A percentile compares a stretch with the other conserved stretches of the same genome.
Evolutionary conservation across 345 rosid genomes (phyloP).

Genomic region (Syzygium oleosum): DNA sequence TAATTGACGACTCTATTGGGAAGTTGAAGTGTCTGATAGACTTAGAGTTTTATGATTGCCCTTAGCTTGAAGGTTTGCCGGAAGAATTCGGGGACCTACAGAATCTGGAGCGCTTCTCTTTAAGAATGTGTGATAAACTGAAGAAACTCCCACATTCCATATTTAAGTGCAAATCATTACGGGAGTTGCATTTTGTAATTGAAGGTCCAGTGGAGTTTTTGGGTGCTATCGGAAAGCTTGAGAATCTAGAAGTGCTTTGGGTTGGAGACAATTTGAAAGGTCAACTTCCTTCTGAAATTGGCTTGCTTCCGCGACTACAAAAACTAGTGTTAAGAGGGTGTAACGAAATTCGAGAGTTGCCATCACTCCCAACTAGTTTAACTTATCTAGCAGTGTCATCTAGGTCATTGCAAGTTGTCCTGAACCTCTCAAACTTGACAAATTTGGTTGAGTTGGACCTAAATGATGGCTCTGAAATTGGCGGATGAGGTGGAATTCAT

Average conservation of each 20-base stretch:
- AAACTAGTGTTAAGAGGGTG: not conserved
- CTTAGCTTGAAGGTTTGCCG: not conserved
- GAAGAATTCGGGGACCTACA: not conserved
- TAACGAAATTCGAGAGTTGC: not conserved
- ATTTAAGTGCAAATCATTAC: not conserved
- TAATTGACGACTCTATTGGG: not conserved
- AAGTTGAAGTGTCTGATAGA: not conserved
- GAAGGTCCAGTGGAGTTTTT: no score
- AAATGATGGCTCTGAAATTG: rapidly evolving
- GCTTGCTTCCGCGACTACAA: rapidly evolving
- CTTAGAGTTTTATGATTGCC: rapidly evolving
- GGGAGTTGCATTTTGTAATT: not conserved
- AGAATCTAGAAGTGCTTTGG: not conserved
- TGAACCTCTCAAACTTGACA: not conserved
- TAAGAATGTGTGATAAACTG: rapidly evolving
- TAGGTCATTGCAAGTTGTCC: not conserved
- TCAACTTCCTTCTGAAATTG: not conserved
- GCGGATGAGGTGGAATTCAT: not conserved
- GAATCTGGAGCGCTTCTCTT: not conserved
- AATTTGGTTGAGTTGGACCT: not conserved
- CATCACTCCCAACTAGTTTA: not conserved
- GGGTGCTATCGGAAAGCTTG: no score
- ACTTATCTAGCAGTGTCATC: not conserved
- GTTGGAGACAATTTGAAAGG: not conserved
- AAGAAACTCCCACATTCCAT: not conserved